These are phyloP conservation scores for Penicillium soppii DNA, from an alignment of 495 filamentous ascomycete genomes.

Conservation along the genomic window DNA sequence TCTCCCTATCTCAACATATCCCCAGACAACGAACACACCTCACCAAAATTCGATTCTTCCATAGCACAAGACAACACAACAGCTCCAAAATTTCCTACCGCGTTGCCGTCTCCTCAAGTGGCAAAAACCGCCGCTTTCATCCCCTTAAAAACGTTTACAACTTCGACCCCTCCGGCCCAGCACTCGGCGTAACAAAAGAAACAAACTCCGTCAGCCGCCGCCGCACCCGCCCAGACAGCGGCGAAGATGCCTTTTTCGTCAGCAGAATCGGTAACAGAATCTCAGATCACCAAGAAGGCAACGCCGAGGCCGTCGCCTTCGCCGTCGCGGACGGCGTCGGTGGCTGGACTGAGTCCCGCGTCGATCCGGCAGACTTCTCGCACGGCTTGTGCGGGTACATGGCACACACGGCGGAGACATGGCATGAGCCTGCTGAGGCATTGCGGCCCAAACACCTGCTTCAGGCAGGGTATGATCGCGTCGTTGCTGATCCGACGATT, in stretches of 20 bases:
- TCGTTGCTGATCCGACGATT: conserved; percentile 70
- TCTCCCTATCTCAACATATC: conserved; percentile 2
- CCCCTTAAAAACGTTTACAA: conserved; percentile 69
- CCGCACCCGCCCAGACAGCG: conserved; percentile 65
- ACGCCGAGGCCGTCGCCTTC: conserved; percentile 60
- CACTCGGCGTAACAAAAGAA: conserved; percentile 47
- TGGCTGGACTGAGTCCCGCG: conserved; percentile 85
- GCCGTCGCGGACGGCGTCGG: conserved; percentile 94
- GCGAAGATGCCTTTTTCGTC: conserved; percentile 96
- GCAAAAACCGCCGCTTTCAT: conserved; percentile 74
- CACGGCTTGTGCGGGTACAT: conserved; percentile 93
- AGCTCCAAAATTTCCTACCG: conserved; percentile 41
- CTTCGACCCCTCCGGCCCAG: conserved; percentile 65
- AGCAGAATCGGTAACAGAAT: conserved; percentile 58
- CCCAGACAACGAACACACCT: too few species aligned
- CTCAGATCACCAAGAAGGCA: conserved; percentile 16
- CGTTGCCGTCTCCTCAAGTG: conserved; percentile 61
- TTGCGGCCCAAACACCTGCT: conserved; percentile 72
- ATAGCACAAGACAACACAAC: conserved; percentile 28
- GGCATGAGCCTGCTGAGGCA: conserved; percentile 35
- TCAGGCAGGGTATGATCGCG: conserved; percentile 75
- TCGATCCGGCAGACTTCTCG: conserved; percentile 93
- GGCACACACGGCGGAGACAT: conserved; percentile 65
- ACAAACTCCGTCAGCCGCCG: conserved; percentile 30
- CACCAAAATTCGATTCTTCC: conserved; percentile 20